Percentiles rank a stretch among this genome's conserved stretches.
phyloP scores from a whole-genome alignment of 352 stramenopile species.

The Stramenopiles sp. region DNA sequence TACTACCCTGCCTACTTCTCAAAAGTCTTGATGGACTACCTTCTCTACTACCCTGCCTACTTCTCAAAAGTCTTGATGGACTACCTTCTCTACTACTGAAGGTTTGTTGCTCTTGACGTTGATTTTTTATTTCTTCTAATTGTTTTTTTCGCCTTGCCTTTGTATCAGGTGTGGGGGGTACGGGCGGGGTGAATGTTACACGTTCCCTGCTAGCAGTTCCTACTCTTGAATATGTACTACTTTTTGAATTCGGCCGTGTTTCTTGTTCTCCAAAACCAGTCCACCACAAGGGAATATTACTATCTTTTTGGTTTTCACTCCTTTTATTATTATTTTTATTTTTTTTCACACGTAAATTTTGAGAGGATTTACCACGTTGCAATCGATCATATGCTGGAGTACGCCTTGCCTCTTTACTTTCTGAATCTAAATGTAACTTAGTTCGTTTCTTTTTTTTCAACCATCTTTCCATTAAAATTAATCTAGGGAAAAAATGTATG shows the following conservation, averaged over 20 bases:
- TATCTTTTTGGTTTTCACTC: background rate
- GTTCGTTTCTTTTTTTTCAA: background rate
- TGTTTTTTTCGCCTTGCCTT: background rate
- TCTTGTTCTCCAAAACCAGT: background rate
- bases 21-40: background rate
- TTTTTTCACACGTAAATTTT: background rate
- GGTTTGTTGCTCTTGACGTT: background rate
- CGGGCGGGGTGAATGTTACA: background rate
- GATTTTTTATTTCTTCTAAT: background rate
- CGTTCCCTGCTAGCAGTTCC: background rate
- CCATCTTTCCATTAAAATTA: background rate
- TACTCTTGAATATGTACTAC: too few relatives aligned
- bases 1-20: background rate
- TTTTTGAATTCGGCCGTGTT: background rate
- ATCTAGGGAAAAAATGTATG: constrained; percentile 4
- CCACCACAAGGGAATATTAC: background rate
- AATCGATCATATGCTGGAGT: background rate
- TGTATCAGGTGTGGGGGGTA: background rate
- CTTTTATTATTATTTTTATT: background rate
- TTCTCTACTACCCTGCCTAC: background rate
- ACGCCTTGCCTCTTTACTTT: background rate
- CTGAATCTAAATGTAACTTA: background rate
- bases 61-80: background rate
- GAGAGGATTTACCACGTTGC: background rate
- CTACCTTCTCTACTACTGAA: background rate